phyloP scores from a whole-genome alignment of 495 filamentous ascomycete genomes.

The Symbiotaphrina buchneri region DNA sequence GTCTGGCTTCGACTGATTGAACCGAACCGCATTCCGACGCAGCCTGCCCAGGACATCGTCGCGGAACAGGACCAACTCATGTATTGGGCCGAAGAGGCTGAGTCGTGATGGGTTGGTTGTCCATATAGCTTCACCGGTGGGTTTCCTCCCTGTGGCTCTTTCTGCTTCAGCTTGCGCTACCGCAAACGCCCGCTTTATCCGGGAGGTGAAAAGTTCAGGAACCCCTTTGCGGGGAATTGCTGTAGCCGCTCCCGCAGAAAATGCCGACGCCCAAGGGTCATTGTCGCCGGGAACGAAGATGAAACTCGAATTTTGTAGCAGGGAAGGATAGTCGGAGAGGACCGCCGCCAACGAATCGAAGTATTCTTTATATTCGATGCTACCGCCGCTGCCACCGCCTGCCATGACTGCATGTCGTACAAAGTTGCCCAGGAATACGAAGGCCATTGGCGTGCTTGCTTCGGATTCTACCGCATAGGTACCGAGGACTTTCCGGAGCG shows the following conservation, averaged over 20 bases:
- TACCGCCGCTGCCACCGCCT: conserved; percentile 40
- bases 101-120: conserved; percentile 68
- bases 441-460: conserved; percentile 47
- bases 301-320: conserved; percentile 63
- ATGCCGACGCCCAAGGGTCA: conserved; percentile 79
- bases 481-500: conserved; percentile 50
- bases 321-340: conserved; percentile 63
- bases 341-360: conserved; percentile 71
- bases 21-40: conserved; percentile 45
- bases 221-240: conserved; percentile 49
- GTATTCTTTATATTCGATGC: conserved; percentile 85
- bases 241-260: conserved; percentile 60
- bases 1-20: conserved; percentile 11
- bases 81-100: conserved; percentile 58
- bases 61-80: conserved; percentile 68
- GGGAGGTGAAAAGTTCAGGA: conserved; percentile 70
- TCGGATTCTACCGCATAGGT: conserved; percentile 38
- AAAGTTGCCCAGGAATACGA: conserved; percentile 75
- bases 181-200: conserved; percentile 60
- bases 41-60: conserved; percentile 68
- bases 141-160: conserved; percentile 16
- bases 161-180: conserved; percentile 44
- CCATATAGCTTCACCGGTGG: conserved; percentile 56
- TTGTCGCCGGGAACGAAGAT: conserved; percentile 90
- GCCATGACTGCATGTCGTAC: conserved; percentile 48